phyloP scores from a whole-genome alignment of 345 rosid species.

The Eucalyptus shirleyi region DNA sequence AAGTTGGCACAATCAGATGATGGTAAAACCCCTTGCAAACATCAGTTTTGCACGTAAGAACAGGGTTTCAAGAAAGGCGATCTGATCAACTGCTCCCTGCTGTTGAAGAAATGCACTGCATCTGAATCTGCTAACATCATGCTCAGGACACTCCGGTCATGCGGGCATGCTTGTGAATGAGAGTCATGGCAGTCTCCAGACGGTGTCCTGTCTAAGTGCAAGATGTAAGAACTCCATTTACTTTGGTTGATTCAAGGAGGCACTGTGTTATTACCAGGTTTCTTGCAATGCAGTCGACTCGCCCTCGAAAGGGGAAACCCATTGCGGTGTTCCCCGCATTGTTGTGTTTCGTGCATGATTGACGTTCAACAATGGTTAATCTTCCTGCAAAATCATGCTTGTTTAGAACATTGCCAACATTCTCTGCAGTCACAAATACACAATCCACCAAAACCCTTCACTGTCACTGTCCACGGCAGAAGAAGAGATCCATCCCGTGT shows the following conservation, averaged over 20 bases:
- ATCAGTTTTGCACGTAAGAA: neutral
- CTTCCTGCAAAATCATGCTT: neutral
- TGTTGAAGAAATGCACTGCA: neutral
- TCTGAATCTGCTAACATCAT: neutral
- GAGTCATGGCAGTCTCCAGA: neutral
- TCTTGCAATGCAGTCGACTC: neutral
- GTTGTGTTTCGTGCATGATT: neutral
- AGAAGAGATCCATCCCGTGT: neutral
- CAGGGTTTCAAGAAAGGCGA: neutral
- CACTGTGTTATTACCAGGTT: neutral
- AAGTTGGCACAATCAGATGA: neutral
- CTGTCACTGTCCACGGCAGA: neutral
- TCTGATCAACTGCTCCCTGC: neutral
- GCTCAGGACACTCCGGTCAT: neutral
- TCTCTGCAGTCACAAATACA: neutral
- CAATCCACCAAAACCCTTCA: neutral
- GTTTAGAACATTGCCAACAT: neutral
- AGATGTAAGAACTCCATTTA: neutral
- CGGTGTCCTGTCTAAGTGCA: neutral
- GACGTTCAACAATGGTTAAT: neutral
- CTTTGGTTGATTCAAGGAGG: neutral
- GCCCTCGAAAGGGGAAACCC: neutral
- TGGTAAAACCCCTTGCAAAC: neutral
- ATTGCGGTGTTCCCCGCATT: neutral
- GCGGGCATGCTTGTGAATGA: neutral